Conservation (phyloP, 441 rosid species). For the Brassica balearica region DNA sequence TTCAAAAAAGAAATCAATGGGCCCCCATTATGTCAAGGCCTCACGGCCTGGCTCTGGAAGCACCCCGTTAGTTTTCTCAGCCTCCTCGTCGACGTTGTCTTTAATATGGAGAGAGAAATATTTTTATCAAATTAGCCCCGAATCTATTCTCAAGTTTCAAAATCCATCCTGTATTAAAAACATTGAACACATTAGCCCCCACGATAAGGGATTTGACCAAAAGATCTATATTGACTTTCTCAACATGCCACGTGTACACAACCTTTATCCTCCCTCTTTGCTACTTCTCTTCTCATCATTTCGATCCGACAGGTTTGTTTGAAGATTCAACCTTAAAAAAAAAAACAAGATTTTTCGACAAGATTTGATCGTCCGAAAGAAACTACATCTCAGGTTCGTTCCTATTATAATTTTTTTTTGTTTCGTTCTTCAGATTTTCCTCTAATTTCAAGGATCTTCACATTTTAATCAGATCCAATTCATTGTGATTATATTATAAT, state of each 20-base stretch:
- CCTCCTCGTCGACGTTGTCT: too few relatives aligned
- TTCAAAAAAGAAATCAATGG: too few relatives aligned
- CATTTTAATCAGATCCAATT: slow-evolving; percentile 15
- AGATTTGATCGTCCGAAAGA: slow-evolving; percentile 18
- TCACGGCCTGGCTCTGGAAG: too few relatives aligned
- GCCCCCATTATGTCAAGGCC: too few relatives aligned
- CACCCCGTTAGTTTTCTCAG: too few relatives aligned
- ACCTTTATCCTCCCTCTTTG: not conserved
- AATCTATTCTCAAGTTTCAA: too few relatives aligned
- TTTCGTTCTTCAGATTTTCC: too few relatives aligned
- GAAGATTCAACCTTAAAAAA: slow-evolving; percentile 13
- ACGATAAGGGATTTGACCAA: not conserved
- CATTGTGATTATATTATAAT: not conserved
- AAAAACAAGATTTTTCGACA: not conserved
- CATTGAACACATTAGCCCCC: too few relatives aligned
- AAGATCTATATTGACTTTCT: slow-evolving; percentile 4
- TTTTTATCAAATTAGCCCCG: too few relatives aligned
- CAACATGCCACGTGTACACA: slow-evolving; percentile 41
- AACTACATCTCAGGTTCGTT: slow-evolving; percentile 22
- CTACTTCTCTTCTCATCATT: slow-evolving; percentile 21
- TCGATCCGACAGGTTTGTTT: slow-evolving; percentile 34
- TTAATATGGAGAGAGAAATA: too few relatives aligned
- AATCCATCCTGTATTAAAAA: too few relatives aligned
- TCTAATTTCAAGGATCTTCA: not conserved
- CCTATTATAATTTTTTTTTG: not conserved